Base-by-base conservation (phyloP, 2,329 filamentous ascomycete genomes). In the Zalaria sp. region DNA sequence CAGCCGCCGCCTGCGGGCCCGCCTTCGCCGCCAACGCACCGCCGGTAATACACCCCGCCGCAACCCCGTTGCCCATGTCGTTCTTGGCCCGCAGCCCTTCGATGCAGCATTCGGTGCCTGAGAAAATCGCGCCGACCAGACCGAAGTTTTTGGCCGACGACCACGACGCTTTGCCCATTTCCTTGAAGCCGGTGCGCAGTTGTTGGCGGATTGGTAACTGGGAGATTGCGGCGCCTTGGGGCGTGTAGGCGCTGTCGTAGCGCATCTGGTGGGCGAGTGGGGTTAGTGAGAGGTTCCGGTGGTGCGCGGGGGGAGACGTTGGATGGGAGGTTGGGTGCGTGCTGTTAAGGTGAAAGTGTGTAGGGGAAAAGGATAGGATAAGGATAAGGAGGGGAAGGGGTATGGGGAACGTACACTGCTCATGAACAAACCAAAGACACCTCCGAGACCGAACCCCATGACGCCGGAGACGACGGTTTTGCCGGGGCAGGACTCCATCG, bases 381-480 rank as follows among this genome's bases (percentile, higher is more conserved):
- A n/a, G n/a, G n/a, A n/a, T n/a, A n/a, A n/a, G n/a, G n/a, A n/a
- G n/a, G n/a, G n/a, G n/a, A n/a, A n/a, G n/a, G n/a, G n/a, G n/a
- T n/a, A 32, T 7, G 7, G 25, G 9, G 11, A 28, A 69, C 81
- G 49, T 78, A 93, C 86, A 56, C 84, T 91, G 45, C 88, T 86
- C 89, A 96, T 98, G 70, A 98, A 98, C 55, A 96, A 74, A 52
- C 91, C 91, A 53, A 98, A 98, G 35, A 93, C 70, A 55, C 87
- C 91, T 48, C 91, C 91, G 50, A 98, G 80, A 32, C 81, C 91
- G 55, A 95, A 95, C 10, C 91, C 91, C 77, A 93, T 93, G 25
- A 82, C 84, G 43, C 89, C 91, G 0, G 88, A 83, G 65, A 98
- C 82, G 52, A 77, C 80, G 11, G 86, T 83, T 64, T 98, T 98